Evolutionary conservation across 169 alveolate species (phyloP).

Genomic region (Hepatocystis sp.): DNA sequence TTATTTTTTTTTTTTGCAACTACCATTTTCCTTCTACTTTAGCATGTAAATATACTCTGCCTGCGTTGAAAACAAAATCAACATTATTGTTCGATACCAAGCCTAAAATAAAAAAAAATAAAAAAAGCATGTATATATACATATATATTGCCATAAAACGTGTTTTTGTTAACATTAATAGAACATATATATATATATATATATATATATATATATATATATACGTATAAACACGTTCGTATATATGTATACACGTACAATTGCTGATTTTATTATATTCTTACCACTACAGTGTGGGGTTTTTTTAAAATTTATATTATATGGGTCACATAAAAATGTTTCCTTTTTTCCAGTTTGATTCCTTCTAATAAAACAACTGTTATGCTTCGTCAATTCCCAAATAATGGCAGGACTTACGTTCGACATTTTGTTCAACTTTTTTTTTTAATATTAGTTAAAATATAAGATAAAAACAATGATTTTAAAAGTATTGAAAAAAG

Average conservation of each 20-base stretch:
- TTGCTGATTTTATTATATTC: not conserved
- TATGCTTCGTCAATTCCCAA: constrained; percentile 60
- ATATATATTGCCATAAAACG: too few relatives aligned
- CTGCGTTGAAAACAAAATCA: too few relatives aligned
- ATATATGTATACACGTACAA: not conserved
- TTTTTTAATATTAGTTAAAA: not conserved
- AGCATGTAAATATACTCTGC: too few relatives aligned
- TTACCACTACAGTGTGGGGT: constrained; percentile 53
- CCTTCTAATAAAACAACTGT: constrained; percentile 48
- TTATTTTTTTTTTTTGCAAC: too few relatives aligned
- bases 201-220: not conserved
- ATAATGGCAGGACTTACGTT: constrained; percentile 50
- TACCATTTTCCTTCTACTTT: too few relatives aligned
- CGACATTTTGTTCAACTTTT: constrained; percentile 26
- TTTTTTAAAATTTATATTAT: constrained; percentile 33
- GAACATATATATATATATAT: too few relatives aligned
- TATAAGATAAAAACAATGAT: not conserved
- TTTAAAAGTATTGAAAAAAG: not conserved
- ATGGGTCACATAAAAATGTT: constrained; percentile 37
- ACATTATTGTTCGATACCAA: too few relatives aligned
- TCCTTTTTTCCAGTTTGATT: constrained; percentile 40
- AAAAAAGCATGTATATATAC: too few relatives aligned
- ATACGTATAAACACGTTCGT: not conserved
- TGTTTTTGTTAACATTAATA: too few relatives aligned
- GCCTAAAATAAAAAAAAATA: too few relatives aligned